phyloP scores from a whole-genome alignment of 331 rosid genomes.

The Saraca asoca region DNA sequence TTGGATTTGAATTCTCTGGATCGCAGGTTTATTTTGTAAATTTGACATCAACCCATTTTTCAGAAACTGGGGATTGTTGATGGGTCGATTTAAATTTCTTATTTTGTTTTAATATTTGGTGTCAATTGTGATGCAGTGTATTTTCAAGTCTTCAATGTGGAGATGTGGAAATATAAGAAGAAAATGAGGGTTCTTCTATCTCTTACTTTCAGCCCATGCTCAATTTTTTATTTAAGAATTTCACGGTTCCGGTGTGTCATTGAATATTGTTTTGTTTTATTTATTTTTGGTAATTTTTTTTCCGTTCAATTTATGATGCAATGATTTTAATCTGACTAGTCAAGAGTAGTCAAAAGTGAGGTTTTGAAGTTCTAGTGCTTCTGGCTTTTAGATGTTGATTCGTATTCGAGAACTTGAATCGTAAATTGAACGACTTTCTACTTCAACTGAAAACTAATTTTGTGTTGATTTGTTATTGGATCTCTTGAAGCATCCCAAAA shows the following conservation, averaged over 20 bases:
- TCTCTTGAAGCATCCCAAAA: conserved; percentile 29
- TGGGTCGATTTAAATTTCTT: conserved; percentile 29
- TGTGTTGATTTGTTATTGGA: not conserved
- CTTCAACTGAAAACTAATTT: not conserved
- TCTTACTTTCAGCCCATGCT: too few relatives aligned
- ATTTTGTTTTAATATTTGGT: conserved; percentile 9
- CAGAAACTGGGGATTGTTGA: conserved; percentile 18
- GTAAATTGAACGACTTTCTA: conserved; percentile 8
- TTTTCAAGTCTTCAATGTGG: too few relatives aligned
- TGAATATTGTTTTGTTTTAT: too few relatives aligned
- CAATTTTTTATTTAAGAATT: too few relatives aligned
- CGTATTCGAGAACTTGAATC: conserved; percentile 2
- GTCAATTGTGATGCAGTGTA: conserved; percentile 3
- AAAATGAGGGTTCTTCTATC: conserved; percentile 2
- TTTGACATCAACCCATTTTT: conserved; percentile 24
- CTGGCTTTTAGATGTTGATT: not conserved
- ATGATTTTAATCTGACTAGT: too few relatives aligned
- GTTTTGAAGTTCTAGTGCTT: conserved; percentile 25
- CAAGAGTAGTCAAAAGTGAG: not conserved
- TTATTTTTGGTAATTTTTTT: too few relatives aligned
- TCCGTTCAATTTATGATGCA: too few relatives aligned
- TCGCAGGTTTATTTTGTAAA: conserved; percentile 8
- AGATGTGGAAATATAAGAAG: not conserved
- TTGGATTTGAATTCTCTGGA: not conserved
- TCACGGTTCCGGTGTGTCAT: too few relatives aligned